These are phyloP conservation scores for Fistulina hepatica DNA, from an alignment of 1,284 basidiomycete genomes.

Conservation along the genomic window DNA sequence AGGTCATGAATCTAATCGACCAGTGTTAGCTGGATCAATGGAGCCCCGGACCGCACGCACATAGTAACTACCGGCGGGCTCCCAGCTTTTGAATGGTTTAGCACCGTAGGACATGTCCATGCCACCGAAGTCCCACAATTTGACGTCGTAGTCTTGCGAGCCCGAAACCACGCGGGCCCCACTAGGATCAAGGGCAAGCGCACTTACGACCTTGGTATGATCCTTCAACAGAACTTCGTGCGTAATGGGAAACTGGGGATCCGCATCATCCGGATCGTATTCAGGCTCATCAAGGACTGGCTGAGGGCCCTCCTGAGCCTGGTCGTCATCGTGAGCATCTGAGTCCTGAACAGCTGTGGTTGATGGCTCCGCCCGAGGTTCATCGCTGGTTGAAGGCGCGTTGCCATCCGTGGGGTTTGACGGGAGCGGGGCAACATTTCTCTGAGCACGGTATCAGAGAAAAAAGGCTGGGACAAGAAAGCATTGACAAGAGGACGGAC, in stretches of 20 bases:
- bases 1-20: conserved; percentile 72
- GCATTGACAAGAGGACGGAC: conserved; percentile 6
- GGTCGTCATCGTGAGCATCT: conserved; percentile 18
- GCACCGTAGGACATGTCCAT: conserved; percentile 75
- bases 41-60: conserved; percentile 35
- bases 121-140: conserved; percentile 98
- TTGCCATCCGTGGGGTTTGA: not conserved
- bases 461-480: not conserved
- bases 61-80: conserved; percentile 88
- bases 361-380: conserved; percentile 12
- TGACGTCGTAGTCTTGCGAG: conserved; percentile 93
- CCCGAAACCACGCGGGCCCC: conserved; percentile 89
- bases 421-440: conserved; percentile 1
- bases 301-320: conserved; percentile 29
- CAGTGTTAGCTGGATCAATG: conserved; percentile 10
- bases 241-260: conserved; percentile 64
- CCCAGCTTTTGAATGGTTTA: conserved; percentile 93
- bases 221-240: conserved; percentile 89
- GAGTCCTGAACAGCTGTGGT: conserved; percentile 22
- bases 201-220: conserved; percentile 91
- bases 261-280: conserved; percentile 44
- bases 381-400: conserved; percentile 7
- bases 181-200: conserved; percentile 84
- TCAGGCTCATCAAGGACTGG: conserved; percentile 44
- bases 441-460: not conserved